Percentiles rank a stretch among this genome's conserved stretches.
These are phyloP conservation scores for Phytopythium vexans DNA, from an alignment of 352 stramenopile genomes.

Conservation along the genomic window DNA sequence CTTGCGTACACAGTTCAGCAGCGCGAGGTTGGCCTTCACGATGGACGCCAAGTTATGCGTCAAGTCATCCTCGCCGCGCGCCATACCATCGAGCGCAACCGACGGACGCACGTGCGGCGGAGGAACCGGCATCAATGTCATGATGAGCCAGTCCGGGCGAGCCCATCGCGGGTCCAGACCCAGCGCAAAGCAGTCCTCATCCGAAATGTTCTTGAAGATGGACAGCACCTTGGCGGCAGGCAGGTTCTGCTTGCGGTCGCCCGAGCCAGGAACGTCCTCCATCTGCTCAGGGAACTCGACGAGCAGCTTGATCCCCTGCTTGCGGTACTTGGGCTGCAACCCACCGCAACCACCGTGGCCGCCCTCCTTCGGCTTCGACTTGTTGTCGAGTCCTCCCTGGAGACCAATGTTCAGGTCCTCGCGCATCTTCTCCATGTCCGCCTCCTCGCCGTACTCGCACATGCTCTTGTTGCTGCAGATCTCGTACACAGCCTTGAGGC, in stretches of 20 bases:
- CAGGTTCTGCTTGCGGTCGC: slow-evolving; percentile 97
- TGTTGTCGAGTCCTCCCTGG: slow-evolving; percentile 78
- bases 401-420: slow-evolving; percentile 85
- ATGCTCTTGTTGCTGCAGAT: slow-evolving; percentile 91
- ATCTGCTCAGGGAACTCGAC: slow-evolving; percentile 95
- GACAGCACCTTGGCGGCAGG: slow-evolving; percentile 93
- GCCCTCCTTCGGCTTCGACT: slow-evolving; percentile 78
- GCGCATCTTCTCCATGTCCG: slow-evolving; percentile 88
- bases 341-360: slow-evolving; percentile 78
- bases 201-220: slow-evolving; percentile 97
- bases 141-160: slow-evolving; percentile 98
- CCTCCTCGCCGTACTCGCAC: slow-evolving; percentile 82
- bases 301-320: slow-evolving; percentile 94
- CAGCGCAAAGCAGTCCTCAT: slow-evolving; percentile 94
- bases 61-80: slow-evolving; percentile 97
- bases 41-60: slow-evolving; percentile 98
- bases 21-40: slow-evolving; percentile 96
- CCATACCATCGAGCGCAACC: slow-evolving; percentile 93
- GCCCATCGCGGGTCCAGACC: slow-evolving; percentile 95
- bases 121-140: slow-evolving; percentile 97
- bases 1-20: slow-evolving; percentile 95
- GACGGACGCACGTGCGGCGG: slow-evolving; percentile 97
- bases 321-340: slow-evolving; percentile 95
- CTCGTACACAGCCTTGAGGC: slow-evolving; percentile 94
- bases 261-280: slow-evolving; percentile 91